phyloP scores from a whole-genome alignment of 352 stramenopile species.

The Globisporangium orthogonon region DNA sequence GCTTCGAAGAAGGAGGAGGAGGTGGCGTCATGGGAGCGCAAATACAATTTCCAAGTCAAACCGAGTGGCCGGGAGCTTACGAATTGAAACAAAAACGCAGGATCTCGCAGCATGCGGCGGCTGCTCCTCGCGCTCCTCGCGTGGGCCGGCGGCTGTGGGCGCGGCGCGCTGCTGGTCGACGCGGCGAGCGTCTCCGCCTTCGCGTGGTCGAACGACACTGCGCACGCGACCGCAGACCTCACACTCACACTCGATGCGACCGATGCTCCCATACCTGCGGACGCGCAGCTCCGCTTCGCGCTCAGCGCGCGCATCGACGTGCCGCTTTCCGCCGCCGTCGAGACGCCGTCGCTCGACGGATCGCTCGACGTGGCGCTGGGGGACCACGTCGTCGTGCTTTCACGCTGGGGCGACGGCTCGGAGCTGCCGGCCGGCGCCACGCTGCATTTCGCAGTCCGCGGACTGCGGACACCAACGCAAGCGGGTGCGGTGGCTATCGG shows the following conservation, averaged over 20 bases:
- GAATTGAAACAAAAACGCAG: not conserved
- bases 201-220: conserved; percentile 26
- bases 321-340: conserved; percentile 13
- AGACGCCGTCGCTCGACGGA: conserved; percentile 18
- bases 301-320: conserved; percentile 20
- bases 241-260: conserved; percentile 19
- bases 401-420: conserved; percentile 14
- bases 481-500: conserved; percentile 15
- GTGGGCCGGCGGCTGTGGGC: no score
- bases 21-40: not conserved
- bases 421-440: conserved; percentile 2
- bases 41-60: not conserved
- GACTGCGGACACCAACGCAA: conserved; percentile 7
- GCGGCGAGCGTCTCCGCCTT: conserved; percentile 1
- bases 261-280: conserved; percentile 16
- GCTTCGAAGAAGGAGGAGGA: conserved; percentile 12
- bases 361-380: conserved; percentile 18
- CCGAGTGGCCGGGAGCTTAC: not conserved
- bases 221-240: conserved; percentile 13
- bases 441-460: conserved; percentile 9
- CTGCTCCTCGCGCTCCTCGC: conserved; percentile 1
- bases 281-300: conserved; percentile 25
- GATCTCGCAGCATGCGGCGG: not conserved
- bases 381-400: conserved; percentile 14
- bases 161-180: not conserved